Evolutionary conservation across 1,284 basidiomycete genomes (phyloP).

Genomic region (Fomitopsis palustris): DNA sequence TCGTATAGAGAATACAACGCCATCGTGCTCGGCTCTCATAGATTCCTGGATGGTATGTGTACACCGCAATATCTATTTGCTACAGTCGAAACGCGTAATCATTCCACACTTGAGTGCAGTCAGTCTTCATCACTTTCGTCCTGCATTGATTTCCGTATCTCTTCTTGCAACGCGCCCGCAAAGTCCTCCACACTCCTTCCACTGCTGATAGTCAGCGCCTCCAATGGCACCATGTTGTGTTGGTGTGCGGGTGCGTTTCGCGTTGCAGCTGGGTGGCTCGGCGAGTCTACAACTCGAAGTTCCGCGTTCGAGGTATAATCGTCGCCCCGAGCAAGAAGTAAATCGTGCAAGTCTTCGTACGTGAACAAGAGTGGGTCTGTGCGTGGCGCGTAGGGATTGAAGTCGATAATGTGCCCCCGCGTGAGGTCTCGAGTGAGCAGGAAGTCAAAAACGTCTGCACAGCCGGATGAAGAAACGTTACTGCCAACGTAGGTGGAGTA

Average conservation of each 20-base stretch:
- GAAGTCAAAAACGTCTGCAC: constrained; percentile 82
- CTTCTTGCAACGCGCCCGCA: constrained; percentile 59
- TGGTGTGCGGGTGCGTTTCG: constrained; percentile 73
- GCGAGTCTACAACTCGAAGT: constrained; percentile 72
- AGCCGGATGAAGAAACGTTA: not conserved
- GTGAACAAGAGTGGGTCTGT: constrained; percentile 88
- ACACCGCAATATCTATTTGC: not conserved
- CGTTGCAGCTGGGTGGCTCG: constrained; percentile 60
- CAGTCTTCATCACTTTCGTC: constrained; percentile 4
- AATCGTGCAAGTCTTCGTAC: constrained; percentile 69
- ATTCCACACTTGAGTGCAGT: not conserved
- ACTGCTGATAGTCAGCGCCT: constrained; percentile 76
- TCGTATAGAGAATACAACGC: constrained; percentile 18
- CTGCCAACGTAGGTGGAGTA: constrained; percentile 8
- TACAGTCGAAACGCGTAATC: not conserved
- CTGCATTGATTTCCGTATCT: constrained; percentile 43
- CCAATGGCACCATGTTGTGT: constrained; percentile 91
- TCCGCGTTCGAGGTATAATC: constrained; percentile 32
- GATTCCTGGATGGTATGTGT: not conserved
- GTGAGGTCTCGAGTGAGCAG: constrained; percentile 79
- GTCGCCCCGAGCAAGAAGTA: constrained; percentile 27
- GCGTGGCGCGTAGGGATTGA: constrained; percentile 83
- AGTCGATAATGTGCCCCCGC: constrained; percentile 81
- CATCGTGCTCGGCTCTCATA: not conserved
- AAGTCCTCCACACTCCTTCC: constrained; percentile 77